phyloP scores from a whole-genome alignment of 2,329 filamentous ascomycete genomes.

The Fusarium chuoi region DNA sequence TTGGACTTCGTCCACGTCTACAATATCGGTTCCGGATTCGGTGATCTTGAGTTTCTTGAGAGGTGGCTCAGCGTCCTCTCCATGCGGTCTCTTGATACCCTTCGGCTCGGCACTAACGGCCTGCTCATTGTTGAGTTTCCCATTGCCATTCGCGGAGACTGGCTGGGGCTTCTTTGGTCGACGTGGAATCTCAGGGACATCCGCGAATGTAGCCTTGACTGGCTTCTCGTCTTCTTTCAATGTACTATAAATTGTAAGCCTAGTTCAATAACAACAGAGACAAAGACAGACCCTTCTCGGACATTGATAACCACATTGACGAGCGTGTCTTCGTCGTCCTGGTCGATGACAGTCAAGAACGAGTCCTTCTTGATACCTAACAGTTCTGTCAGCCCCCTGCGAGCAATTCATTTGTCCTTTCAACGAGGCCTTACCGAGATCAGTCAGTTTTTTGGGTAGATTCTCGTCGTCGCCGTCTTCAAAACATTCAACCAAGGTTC shows the following conservation, averaged over 20 bases:
- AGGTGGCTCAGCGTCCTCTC: constrained; percentile 55
- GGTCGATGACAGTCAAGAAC: constrained; percentile 87
- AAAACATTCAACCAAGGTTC: constrained; percentile 72
- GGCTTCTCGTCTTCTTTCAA: constrained; percentile 61
- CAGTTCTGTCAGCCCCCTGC: constrained; percentile 24
- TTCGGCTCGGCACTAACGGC: constrained; percentile 48
- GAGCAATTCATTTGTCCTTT: not conserved
- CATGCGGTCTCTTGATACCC: constrained; percentile 58
- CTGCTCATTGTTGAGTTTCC: constrained; percentile 57
- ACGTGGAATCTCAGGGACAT: constrained; percentile 61
- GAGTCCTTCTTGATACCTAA: constrained; percentile 75
- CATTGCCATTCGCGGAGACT: constrained; percentile 54
- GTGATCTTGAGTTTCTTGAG: constrained; percentile 62
- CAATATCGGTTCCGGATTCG: constrained; percentile 52
- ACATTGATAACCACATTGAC: constrained; percentile 83
- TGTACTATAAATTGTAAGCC: constrained; percentile 53
- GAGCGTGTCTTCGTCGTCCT: constrained; percentile 77
- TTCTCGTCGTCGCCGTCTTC: constrained; percentile 87
- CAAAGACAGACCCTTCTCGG: constrained; percentile 65
- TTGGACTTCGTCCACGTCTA: constrained; percentile 59
- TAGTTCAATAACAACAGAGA: not conserved
- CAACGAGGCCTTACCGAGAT: constrained; percentile 69
- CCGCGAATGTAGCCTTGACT: constrained; percentile 59
- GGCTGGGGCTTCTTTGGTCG: constrained; percentile 59
- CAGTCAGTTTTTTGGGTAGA: constrained; percentile 78